These are phyloP conservation scores for Heterobasidion parviporum DNA, from an alignment of 1,284 basidiomycete species.

Conservation along the genomic window DNA sequence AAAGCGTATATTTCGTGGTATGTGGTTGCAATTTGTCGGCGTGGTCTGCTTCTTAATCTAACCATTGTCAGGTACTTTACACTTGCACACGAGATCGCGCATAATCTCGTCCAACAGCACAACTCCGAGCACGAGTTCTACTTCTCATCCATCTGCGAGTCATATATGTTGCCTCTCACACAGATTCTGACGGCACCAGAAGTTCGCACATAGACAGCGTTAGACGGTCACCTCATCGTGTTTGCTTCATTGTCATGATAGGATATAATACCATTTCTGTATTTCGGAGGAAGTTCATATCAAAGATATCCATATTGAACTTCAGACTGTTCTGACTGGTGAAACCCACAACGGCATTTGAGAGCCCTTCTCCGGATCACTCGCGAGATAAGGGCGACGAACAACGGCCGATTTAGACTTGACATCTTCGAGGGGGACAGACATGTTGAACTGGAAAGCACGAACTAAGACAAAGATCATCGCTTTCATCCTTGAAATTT, in stretches of 20 bases:
- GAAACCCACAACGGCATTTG: slow-evolving; percentile 15
- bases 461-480: slow-evolving; percentile 19
- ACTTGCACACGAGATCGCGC: slow-evolving; percentile 87
- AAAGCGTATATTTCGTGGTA: slow-evolving; percentile 79
- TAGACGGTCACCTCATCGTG: neutral
- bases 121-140: slow-evolving; percentile 91
- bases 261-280: neutral
- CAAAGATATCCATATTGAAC: neutral
- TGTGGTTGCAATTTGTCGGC: neutral
- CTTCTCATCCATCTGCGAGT: slow-evolving; percentile 86
- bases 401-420: slow-evolving; percentile 13
- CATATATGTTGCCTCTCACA: slow-evolving; percentile 26
- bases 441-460: slow-evolving; percentile 27
- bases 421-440: slow-evolving; percentile 17
- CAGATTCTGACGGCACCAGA: neutral
- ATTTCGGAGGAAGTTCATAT: neutral
- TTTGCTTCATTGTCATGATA: too few relatives aligned
- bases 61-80: slow-evolving; percentile 66
- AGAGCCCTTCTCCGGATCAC: slow-evolving; percentile 9
- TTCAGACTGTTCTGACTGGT: neutral
- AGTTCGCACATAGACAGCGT: neutral
- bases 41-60: too few relatives aligned
- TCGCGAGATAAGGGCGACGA: slow-evolving; percentile 13
- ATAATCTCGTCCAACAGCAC: slow-evolving; percentile 73
- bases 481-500: slow-evolving; percentile 24